Conservation (phyloP, 495 filamentous ascomycete species). For the Daldinia grandis region DNA sequence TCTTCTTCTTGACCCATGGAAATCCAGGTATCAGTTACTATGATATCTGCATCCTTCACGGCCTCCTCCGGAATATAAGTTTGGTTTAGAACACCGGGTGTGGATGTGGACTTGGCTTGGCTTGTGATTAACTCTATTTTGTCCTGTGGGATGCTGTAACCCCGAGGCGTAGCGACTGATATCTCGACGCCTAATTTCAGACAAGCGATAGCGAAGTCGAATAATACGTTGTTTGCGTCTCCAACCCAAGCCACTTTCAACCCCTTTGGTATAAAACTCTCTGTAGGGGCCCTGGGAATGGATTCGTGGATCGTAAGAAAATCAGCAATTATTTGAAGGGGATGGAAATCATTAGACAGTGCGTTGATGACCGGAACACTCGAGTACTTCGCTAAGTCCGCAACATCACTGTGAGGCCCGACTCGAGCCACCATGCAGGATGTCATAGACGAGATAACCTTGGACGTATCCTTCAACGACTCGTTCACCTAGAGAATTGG, state of each 20-base stretch:
- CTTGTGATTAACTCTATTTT: conserved; percentile 75
- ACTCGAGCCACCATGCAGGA: conserved; percentile 91
- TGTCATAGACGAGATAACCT: conserved; percentile 92
- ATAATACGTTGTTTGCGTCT: conserved; percentile 96
- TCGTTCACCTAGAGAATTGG: conserved; percentile 72
- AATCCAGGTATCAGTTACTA: conserved; percentile 97
- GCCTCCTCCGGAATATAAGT: conserved; percentile 86
- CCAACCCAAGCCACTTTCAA: conserved; percentile 95
- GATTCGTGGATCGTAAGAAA: conserved; percentile 88
- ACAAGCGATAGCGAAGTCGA: conserved; percentile 86
- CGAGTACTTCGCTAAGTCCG: conserved; percentile 78
- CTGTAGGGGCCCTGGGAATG: conserved; percentile 57
- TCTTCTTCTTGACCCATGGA: conserved; percentile 97
- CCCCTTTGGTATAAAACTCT: conserved; percentile 73
- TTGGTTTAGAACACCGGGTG: conserved; percentile 73
- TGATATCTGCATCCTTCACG: conserved; percentile 83
- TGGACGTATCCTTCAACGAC: conserved; percentile 84
- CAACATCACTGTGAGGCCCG: conserved; percentile 81
- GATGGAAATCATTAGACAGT: conserved; percentile 86
- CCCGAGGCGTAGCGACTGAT: conserved; percentile 82
- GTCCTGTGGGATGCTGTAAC: conserved; percentile 75
- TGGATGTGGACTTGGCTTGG: conserved; percentile 62
- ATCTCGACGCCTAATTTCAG: conserved; percentile 87
- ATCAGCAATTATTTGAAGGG: conserved; percentile 91
- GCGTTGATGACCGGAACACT: conserved; percentile 95